Percentiles rank a stretch among this genome's conserved stretches.
These are phyloP conservation scores for Skeletonema grethae DNA, from an alignment of 108 stramenopile species.

Conservation along the genomic window DNA sequence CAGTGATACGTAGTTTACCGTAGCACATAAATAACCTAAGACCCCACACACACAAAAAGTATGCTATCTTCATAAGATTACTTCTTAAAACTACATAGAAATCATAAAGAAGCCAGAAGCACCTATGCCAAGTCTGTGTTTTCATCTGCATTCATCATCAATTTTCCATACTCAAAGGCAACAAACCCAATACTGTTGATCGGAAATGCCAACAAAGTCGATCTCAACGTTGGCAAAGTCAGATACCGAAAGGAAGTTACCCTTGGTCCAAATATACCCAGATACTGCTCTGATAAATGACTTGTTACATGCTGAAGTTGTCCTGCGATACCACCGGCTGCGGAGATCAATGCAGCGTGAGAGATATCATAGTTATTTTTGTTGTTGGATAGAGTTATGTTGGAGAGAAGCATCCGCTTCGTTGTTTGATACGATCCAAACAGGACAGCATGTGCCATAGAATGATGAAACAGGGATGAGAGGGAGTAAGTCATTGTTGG, in stretches of 20 bases:
- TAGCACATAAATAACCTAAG: no score
- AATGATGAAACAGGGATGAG: conserved; percentile 53
- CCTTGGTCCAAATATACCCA: conserved; percentile 15
- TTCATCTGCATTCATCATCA: conserved; percentile 6
- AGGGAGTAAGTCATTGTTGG: conserved; percentile 19
- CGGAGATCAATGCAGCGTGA: conserved; percentile 31
- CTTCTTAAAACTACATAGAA: no score
- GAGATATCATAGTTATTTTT: conserved; percentile 1
- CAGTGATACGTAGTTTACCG: no score
- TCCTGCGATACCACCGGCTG: conserved; percentile 72
- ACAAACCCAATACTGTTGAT: conserved; percentile 70
- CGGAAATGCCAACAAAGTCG: conserved; percentile 57
- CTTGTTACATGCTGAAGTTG: conserved; percentile 60
- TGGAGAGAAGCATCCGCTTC: conserved; percentile 37
- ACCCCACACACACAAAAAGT: no score
- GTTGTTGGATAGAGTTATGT: conserved; percentile 11
- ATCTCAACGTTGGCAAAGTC: conserved; percentile 38
- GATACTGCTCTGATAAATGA: conserved; percentile 59
- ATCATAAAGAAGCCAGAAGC: no score
- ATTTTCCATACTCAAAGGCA: conserved; percentile 77
- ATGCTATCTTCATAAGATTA: no score
- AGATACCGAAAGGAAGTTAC: conserved; percentile 3
- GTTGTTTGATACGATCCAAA: conserved; percentile 72
- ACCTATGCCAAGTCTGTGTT: no score
- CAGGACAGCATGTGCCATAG: conserved; percentile 59